Evolutionary conservation across 306 rosid species (phyloP).

Genomic region (Geum urbanum): DNA sequence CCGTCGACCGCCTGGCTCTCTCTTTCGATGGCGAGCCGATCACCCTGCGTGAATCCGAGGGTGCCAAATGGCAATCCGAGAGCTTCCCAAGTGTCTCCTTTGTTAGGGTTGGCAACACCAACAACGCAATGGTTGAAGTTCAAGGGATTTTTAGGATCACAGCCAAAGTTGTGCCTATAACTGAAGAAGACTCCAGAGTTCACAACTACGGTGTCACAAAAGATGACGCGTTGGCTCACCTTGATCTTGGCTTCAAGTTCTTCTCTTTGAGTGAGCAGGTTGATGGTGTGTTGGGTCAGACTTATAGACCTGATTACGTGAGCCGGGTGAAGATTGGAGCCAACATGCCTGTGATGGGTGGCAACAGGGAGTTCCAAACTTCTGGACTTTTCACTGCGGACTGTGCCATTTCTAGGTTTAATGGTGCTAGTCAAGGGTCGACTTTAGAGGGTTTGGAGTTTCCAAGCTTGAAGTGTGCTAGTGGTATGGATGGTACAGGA

Average conservation of each 20-base stretch:
- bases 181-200: constrained; percentile 47
- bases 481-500: constrained; percentile 42
- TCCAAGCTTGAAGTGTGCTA: constrained; percentile 37
- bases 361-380: constrained; percentile 39
- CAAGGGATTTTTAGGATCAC: constrained; percentile 41
- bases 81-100: constrained; percentile 19
- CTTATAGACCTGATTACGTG: constrained; percentile 42
- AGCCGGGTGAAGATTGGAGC: constrained; percentile 43
- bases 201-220: constrained; percentile 53
- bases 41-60: constrained; percentile 29
- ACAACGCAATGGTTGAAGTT: constrained; percentile 40
- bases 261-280: constrained; percentile 39
- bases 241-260: constrained; percentile 62
- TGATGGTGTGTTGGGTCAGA: constrained; percentile 61
- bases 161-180: constrained; percentile 59
- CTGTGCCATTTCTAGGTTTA: constrained; percentile 46
- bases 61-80: constrained; percentile 35
- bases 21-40: constrained; percentile 35
- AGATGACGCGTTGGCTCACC: constrained; percentile 57
- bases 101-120: constrained; percentile 22
- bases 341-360: constrained; percentile 57
- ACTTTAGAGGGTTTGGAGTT: constrained; percentile 21
- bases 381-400: constrained; percentile 44
- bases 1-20: constrained; percentile 38
- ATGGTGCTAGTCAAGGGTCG: constrained; percentile 1